Conservation (phyloP, 805 yeast genomes). For the Ogataea zsoltii region DNA sequence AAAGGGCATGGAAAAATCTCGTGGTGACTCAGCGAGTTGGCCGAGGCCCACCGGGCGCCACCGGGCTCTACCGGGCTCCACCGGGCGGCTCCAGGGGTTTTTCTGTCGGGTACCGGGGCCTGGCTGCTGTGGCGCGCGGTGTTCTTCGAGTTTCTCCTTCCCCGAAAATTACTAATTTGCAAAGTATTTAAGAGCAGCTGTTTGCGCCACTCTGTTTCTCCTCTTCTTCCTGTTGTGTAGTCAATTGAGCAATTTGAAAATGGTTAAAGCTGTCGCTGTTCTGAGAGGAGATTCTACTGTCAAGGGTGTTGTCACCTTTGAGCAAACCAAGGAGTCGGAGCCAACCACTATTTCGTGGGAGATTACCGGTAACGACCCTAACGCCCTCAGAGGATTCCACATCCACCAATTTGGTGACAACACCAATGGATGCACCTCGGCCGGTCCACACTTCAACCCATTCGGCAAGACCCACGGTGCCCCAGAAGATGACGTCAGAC, state of each 20-base stretch:
- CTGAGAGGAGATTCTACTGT: slow-evolving; percentile 94
- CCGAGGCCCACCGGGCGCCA: too few relatives aligned
- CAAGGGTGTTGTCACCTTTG: slow-evolving; percentile 83
- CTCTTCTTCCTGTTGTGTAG: not conserved
- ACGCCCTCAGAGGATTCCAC: slow-evolving; percentile 96
- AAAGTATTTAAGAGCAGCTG: not conserved
- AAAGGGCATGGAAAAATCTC: too few relatives aligned
- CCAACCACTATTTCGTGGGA: slow-evolving; percentile 90
- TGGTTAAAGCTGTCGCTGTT: slow-evolving; percentile 87
- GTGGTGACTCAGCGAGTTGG: too few relatives aligned
- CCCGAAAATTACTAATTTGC: not conserved
- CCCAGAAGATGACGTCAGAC: slow-evolving; percentile 78
- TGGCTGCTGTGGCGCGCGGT: not conserved
- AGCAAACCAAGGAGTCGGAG: slow-evolving; percentile 73
- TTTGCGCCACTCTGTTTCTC: not conserved
- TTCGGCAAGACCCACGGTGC: slow-evolving; percentile 88
- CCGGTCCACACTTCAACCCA: slow-evolving; percentile 98
- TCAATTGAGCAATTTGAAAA: slow-evolving; percentile 29
- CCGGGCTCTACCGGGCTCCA: too few relatives aligned
- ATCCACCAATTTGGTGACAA: slow-evolving; percentile 97
- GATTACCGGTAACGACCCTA: slow-evolving; percentile 83
- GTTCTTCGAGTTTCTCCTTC: slow-evolving; percentile 1
- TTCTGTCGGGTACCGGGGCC: too few relatives aligned
- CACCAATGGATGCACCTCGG: slow-evolving; percentile 98
- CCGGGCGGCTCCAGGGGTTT: too few relatives aligned